phyloP scores from a whole-genome alignment of 2,329 filamentous ascomycete species.

The Coleophoma eucalyptorum region DNA sequence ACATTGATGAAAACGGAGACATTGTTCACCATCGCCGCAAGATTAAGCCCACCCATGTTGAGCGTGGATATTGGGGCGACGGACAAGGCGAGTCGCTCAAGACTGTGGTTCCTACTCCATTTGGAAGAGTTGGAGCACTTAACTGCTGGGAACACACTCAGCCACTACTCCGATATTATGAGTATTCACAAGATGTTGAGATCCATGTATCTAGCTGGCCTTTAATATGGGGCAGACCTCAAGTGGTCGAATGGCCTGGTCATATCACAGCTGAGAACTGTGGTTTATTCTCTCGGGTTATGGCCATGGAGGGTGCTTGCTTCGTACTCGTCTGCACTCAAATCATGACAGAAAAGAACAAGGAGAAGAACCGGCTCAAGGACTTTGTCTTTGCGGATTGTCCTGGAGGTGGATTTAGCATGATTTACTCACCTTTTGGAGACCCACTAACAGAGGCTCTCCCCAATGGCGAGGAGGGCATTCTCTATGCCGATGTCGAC shows the following conservation, averaged over 20 bases:
- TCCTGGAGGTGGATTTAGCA: constrained; percentile 22
- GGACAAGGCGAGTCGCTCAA: constrained; percentile 2
- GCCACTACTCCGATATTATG: constrained; percentile 17
- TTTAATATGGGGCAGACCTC: constrained; percentile 7
- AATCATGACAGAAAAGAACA: constrained; percentile 19
- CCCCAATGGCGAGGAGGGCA: constrained; percentile 24
- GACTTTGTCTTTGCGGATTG: constrained; percentile 7
- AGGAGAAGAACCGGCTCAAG: constrained; percentile 7
- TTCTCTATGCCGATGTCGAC: constrained; percentile 34
- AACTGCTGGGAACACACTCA: constrained; percentile 6
- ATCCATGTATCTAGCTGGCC: constrained; percentile 25
- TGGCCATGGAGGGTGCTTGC: constrained; percentile 20
- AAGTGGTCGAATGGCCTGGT: constrained; percentile 13
- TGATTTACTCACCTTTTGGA: constrained; percentile 28
- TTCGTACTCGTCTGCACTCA: constrained; percentile 21
- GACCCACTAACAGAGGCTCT: constrained; percentile 21
- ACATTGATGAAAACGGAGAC: constrained; percentile 27
- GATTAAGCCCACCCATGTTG: constrained; percentile 47
- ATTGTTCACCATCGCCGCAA: constrained; percentile 44
- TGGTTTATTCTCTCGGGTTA: constrained; percentile 15
- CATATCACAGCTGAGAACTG: constrained; percentile 15
- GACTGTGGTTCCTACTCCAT: constrained; percentile 1
- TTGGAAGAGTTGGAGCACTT: constrained; percentile 1
- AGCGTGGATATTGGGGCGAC: constrained; percentile 24
- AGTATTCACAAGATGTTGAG: constrained; percentile 18